Base-by-base conservation (phyloP, 2,329 filamentous ascomycete genomes). In the Diaporthe humulicola region DNA sequence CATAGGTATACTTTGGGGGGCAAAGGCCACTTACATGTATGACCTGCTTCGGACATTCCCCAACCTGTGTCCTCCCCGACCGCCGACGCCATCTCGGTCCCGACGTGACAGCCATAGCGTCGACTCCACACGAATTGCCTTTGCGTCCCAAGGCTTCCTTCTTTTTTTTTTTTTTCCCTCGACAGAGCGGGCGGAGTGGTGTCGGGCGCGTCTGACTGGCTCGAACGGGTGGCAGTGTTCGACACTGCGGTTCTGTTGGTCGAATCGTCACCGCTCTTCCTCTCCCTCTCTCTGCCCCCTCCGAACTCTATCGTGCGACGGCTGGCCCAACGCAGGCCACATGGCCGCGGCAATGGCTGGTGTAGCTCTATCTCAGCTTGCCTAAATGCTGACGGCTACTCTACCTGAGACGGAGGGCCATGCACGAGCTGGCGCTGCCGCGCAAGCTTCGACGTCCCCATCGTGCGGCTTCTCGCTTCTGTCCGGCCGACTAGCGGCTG, bases 41-140 rank as follows among this genome's bases (percentile, higher is more conserved):
- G 58, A 67, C 10, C 30, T 57, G 64, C 72, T 25, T 75, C 79
- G 79, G 79, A 79, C 78, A 76, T 80, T 78, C 79, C 79, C 79
- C 79, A 80, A 76, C 50, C 36, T 58, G 56, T 69, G 61, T 74
- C 74, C 74, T 70, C 71, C 71, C 73, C 73, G 58, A 75, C 52
- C 56, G 60, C 61, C 67, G 48, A 57, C 69, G 38, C 42, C 30
- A 50, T 42, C 71, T 70, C 60, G 73, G 72, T 71, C 71, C 74
- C 74, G 74, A 66, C 28, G 50, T 17, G 33, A 19, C 52, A 58
- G 66, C 52, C 66, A 70, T 45, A 25, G 50, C 66, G 22, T 56
- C n/a, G 36, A 56, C 61, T 67, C 50, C 36, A 56, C 33, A 40
- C 48, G 9, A 25, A 30, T 42, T 45, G n/a, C 36, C 28, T 30